Evolutionary conservation across 2,329 filamentous ascomycete species (phyloP).

Genomic region (Talaromyces albobiverticillius): DNA sequence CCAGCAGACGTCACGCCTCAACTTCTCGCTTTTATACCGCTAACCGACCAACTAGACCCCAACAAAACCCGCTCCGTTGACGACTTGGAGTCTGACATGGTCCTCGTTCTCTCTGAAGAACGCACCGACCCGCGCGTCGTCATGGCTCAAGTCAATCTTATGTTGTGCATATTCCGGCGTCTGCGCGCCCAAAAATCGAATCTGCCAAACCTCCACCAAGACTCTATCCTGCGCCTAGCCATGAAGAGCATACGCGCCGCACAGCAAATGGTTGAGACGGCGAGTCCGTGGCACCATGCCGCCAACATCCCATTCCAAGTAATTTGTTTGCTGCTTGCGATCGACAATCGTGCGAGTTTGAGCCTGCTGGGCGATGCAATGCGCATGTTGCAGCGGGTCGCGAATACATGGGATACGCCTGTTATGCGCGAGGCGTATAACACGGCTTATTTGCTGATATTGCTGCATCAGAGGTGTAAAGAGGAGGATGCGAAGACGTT

Average conservation of each 20-base stretch:
- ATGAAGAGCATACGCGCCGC: slow-evolving; percentile 48
- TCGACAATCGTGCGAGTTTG: slow-evolving; percentile 52
- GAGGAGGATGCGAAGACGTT: slow-evolving; percentile 43
- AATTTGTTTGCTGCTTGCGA: slow-evolving; percentile 54
- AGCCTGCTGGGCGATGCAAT: slow-evolving; percentile 52
- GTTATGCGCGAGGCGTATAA: slow-evolving; percentile 54
- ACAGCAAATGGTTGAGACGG: slow-evolving; percentile 42
- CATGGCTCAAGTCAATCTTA: slow-evolving; percentile 54
- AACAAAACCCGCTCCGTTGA: slow-evolving; percentile 41
- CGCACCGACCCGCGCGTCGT: slow-evolving; percentile 45
- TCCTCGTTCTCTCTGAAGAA: slow-evolving; percentile 37
- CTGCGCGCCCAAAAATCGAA: slow-evolving; percentile 51
- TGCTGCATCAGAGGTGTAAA: slow-evolving; percentile 50
- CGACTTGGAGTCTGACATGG: slow-evolving; percentile 45
- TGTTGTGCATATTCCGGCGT: slow-evolving; percentile 55
- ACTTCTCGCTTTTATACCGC: slow-evolving; percentile 52
- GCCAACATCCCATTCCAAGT: slow-evolving; percentile 61
- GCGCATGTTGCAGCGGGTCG: slow-evolving; percentile 44
- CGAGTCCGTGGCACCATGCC: slow-evolving; percentile 57
- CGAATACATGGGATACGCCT: slow-evolving; percentile 44
- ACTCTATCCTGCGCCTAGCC: slow-evolving; percentile 48
- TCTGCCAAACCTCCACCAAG: slow-evolving; percentile 43
- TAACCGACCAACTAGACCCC: slow-evolving; percentile 55
- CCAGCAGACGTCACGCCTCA: slow-evolving; percentile 47
- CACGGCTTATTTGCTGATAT: slow-evolving; percentile 54